A percentile compares a stretch with the other conserved stretches of the same genome.
Evolutionary conservation across 306 rosid genomes (phyloP).

Genomic region (Sicyos baderoa): DNA sequence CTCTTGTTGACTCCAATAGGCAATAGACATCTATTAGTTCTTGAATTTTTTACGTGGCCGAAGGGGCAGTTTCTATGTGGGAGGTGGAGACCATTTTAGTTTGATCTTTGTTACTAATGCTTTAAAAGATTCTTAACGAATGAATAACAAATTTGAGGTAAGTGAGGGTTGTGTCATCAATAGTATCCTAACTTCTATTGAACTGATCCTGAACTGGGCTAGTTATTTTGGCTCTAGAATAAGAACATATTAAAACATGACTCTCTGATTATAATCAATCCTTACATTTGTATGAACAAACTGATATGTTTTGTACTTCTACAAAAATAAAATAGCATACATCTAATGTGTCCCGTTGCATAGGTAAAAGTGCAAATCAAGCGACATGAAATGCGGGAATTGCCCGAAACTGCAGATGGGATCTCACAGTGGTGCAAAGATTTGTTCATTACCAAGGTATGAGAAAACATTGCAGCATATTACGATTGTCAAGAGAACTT

Average conservation of each 20-base stretch:
- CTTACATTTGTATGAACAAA: constrained; percentile 6
- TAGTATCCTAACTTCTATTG: not conserved
- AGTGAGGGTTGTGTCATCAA: not conserved
- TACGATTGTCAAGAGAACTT: not conserved
- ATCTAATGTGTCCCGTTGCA: not conserved
- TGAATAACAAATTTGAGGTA: not conserved
- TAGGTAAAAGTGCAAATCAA: constrained; percentile 71
- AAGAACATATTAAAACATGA: not conserved
- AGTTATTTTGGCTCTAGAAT: not conserved
- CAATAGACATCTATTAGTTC: not conserved
- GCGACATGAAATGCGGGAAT: constrained; percentile 58
- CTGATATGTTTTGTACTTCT: not conserved
- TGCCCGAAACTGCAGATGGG: constrained; percentile 65
- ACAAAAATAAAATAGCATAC: not conserved
- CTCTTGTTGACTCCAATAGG: too few species aligned
- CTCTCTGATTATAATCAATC: not conserved
- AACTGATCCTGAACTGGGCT: not conserved
- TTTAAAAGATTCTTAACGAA: not conserved
- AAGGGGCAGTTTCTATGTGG: not conserved
- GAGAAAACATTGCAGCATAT: not conserved
- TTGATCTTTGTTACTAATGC: not conserved
- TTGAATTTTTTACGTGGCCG: not conserved
- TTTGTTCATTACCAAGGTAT: constrained; percentile 60
- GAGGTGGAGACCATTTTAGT: not conserved
- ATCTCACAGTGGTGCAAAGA: constrained; percentile 86